Evolutionary conservation across 2,329 filamentous ascomycete genomes (phyloP).

Genomic region (Lasiodiplodia sp.): DNA sequence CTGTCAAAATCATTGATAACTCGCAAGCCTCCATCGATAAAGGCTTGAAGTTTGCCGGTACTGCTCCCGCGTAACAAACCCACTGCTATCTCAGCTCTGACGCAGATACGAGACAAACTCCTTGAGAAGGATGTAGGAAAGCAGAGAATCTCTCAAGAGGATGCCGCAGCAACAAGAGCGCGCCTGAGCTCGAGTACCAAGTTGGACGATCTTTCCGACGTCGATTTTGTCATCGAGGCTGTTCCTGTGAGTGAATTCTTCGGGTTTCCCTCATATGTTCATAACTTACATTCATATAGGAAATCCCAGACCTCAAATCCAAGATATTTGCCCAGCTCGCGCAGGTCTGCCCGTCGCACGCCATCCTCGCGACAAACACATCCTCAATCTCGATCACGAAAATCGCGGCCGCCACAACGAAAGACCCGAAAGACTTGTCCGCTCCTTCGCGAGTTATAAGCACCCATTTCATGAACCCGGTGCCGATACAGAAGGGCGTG

Average conservation of each 20-base stretch:
- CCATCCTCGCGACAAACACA: slow-evolving; percentile 95
- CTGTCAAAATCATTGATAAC: slow-evolving; percentile 84
- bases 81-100: neutral
- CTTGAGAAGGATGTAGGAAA: slow-evolving; percentile 93
- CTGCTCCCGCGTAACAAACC: slow-evolving; percentile 32
- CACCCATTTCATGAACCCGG: slow-evolving; percentile 99
- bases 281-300: slow-evolving; percentile 47
- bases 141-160: slow-evolving; percentile 80
- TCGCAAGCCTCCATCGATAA: slow-evolving; percentile 87
- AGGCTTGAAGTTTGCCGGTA: slow-evolving; percentile 87
- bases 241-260: slow-evolving; percentile 65
- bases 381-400: slow-evolving; percentile 98
- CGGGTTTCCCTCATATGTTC: neutral
- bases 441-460: slow-evolving; percentile 88
- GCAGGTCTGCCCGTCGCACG: slow-evolving; percentile 79
- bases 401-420: slow-evolving; percentile 86
- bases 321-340: slow-evolving; percentile 87
- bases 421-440: slow-evolving; percentile 78
- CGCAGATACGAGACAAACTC: slow-evolving; percentile 74
- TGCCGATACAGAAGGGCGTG: slow-evolving; percentile 94
- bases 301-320: slow-evolving; percentile 86
- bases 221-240: slow-evolving; percentile 97
- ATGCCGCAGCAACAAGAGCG: slow-evolving; percentile 75
- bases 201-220: slow-evolving; percentile 78
- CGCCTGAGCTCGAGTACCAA: slow-evolving; percentile 74